Evolutionary conservation across 2,329 filamentous ascomycete genomes (phyloP).

Genomic region (Cyclaneusma minus): DNA sequence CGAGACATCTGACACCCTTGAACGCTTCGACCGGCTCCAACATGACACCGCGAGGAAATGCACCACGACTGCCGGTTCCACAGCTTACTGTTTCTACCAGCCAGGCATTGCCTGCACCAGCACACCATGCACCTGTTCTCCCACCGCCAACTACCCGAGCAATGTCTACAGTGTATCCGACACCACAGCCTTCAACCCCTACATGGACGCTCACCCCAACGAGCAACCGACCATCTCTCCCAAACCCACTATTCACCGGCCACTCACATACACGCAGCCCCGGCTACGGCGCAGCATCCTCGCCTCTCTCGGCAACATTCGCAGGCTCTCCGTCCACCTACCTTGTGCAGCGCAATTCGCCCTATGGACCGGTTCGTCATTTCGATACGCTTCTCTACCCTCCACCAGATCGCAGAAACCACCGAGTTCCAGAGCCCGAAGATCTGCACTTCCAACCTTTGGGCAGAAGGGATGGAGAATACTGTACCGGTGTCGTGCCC

Average conservation of each 20-base stretch:
- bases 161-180: constrained; percentile 63
- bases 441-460: constrained; percentile 71
- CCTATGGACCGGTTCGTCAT: constrained; percentile 78
- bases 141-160: constrained; percentile 31
- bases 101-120: constrained; percentile 8
- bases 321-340: constrained; percentile 67
- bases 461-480: constrained; percentile 50
- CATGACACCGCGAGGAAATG: constrained; percentile 13
- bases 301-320: constrained; percentile 18
- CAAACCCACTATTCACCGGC: constrained; percentile 3
- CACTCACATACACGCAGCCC: constrained; percentile 8
- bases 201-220: constrained; percentile 18
- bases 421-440: constrained; percentile 52
- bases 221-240: constrained; percentile 4
- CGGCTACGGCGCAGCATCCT: constrained; percentile 20
- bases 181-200: constrained; percentile 24
- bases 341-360: constrained; percentile 75
- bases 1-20: background rate
- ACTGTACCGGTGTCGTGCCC: constrained; percentile 57
- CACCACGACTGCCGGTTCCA: constrained; percentile 50
- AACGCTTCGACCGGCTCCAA: constrained; percentile 1
- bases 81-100: constrained; percentile 38
- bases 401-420: constrained; percentile 64
- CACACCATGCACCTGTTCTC: constrained; percentile 12
- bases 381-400: constrained; percentile 87